phyloP scores from a whole-genome alignment of 2,329 filamentous ascomycete species.

The Fusarium sp. region DNA sequence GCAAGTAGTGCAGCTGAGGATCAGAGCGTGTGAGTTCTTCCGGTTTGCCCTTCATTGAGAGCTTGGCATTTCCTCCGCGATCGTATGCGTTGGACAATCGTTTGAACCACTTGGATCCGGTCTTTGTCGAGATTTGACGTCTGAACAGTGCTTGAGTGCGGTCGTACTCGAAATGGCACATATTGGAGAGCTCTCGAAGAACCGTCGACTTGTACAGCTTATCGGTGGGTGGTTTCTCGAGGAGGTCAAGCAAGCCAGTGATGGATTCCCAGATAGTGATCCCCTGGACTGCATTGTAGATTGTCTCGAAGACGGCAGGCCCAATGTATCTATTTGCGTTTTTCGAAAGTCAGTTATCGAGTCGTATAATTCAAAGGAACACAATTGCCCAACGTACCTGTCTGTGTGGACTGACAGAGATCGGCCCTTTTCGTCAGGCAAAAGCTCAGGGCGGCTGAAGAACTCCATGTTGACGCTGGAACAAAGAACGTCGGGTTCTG shows the following conservation, averaged over 20 bases:
- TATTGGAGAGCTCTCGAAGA: slow-evolving; percentile 59
- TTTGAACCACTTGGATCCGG: slow-evolving; percentile 56
- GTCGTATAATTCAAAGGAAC: too few species aligned
- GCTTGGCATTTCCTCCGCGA: slow-evolving; percentile 50
- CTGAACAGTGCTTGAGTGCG: slow-evolving; percentile 54
- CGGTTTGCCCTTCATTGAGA: slow-evolving; percentile 56
- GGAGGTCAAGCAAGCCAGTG: slow-evolving; percentile 49
- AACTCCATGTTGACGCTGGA: slow-evolving; percentile 52
- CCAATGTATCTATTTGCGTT: slow-evolving; percentile 51
- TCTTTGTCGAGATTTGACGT: slow-evolving; percentile 52
- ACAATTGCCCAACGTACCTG: slow-evolving; percentile 52
- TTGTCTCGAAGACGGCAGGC: slow-evolving; percentile 54
- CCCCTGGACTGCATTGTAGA: slow-evolving; percentile 51
- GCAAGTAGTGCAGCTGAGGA: slow-evolving; percentile 56
- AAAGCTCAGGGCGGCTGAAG: slow-evolving; percentile 55
- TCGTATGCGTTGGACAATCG: slow-evolving; percentile 52
- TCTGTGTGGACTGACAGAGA: slow-evolving; percentile 53
- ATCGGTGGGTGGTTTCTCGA: slow-evolving; percentile 37
- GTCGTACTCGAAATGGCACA: slow-evolving; percentile 57
- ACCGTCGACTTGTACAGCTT: slow-evolving; percentile 51
- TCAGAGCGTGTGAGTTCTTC: slow-evolving; percentile 52
- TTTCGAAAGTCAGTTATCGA: too few species aligned
- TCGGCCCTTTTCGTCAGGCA: slow-evolving; percentile 59
- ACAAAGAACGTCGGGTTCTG: slow-evolving; percentile 49
- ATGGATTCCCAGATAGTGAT: slow-evolving; percentile 57